Conservation (phyloP, 73 alveolate genomes). For the Paramecium pentaurelia region DNA sequence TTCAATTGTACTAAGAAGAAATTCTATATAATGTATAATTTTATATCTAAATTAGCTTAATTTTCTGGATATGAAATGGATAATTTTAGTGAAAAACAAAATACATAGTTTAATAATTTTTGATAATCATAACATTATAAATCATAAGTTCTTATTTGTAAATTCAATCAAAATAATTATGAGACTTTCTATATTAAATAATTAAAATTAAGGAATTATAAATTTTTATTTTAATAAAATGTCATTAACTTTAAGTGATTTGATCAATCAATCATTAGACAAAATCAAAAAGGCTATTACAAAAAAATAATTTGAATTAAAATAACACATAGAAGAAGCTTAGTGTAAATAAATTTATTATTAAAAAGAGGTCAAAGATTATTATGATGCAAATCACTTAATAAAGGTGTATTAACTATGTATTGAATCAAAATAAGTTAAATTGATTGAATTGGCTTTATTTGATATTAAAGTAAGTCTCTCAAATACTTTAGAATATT, state of each 20-base stretch:
- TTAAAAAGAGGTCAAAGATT: background rate
- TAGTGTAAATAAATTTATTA: background rate
- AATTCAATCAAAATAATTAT: background rate
- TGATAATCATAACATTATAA: background rate
- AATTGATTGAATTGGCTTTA: slow-evolving; percentile 22
- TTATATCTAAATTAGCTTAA: background rate
- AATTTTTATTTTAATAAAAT: background rate
- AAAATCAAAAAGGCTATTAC: background rate
- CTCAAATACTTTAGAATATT: background rate
- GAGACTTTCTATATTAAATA: background rate
- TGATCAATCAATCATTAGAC: background rate
- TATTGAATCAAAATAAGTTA: background rate
- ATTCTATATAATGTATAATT: slow-evolving; percentile 57
- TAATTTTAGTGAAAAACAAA: background rate
- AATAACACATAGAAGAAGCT: background rate
- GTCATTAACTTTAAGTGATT: slow-evolving; percentile 11
- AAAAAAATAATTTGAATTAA: background rate
- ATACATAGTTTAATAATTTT: background rate
- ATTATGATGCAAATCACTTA: background rate
- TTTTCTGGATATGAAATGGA: slow-evolving; percentile 22
- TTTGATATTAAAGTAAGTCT: slow-evolving; percentile 21
- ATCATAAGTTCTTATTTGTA: background rate
- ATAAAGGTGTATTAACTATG: background rate
- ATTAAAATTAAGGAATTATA: background rate
- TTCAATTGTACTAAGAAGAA: slow-evolving; percentile 30